These are phyloP conservation scores for Ambrosia hybrid DNA, from an alignment of 140 eudicot genomes.

Conservation along the genomic window DNA sequence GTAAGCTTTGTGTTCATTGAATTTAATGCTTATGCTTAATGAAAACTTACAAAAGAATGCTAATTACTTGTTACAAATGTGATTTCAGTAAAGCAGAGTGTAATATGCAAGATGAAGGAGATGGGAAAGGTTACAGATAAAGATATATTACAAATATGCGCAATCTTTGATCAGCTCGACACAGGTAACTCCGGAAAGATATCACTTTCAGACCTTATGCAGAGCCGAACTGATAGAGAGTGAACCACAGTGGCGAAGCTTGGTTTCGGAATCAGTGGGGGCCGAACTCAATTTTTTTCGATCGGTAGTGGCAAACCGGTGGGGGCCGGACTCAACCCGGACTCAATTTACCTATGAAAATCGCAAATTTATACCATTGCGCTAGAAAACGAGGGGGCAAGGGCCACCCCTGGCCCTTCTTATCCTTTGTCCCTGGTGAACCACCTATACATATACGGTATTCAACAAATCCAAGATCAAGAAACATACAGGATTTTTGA, in stretches of 20 bases:
- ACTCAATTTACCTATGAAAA: too few species aligned
- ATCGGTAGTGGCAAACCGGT: too few species aligned
- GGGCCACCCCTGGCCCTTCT: too few species aligned
- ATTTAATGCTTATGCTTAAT: background rate
- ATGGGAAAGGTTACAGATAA: conserved; percentile 43
- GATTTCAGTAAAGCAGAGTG: conserved; percentile 82
- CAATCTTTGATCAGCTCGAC: conserved; percentile 66
- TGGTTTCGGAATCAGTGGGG: too few species aligned
- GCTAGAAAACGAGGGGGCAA: too few species aligned
- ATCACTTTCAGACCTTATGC: conserved; percentile 35
- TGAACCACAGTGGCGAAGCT: too few species aligned
- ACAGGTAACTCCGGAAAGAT: conserved; percentile 73
- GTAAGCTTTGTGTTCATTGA: too few species aligned
- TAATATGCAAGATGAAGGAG: conserved; percentile 80
- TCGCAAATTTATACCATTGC: too few species aligned
- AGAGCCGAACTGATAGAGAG: conserved; percentile 39
- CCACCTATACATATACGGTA: background rate
- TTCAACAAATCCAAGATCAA: background rate
- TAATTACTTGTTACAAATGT: background rate
- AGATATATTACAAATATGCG: conserved; percentile 44
- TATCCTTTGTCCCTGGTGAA: background rate
- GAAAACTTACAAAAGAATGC: background rate
- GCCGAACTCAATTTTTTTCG: too few species aligned
- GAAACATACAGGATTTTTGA: background rate
- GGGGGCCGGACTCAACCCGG: too few species aligned